A percentile compares a stretch with the other conserved stretches of the same genome.
Evolutionary conservation across 495 filamentous ascomycete genomes (phyloP).

Genomic region (Parathielavia hyrcaniae): DNA sequence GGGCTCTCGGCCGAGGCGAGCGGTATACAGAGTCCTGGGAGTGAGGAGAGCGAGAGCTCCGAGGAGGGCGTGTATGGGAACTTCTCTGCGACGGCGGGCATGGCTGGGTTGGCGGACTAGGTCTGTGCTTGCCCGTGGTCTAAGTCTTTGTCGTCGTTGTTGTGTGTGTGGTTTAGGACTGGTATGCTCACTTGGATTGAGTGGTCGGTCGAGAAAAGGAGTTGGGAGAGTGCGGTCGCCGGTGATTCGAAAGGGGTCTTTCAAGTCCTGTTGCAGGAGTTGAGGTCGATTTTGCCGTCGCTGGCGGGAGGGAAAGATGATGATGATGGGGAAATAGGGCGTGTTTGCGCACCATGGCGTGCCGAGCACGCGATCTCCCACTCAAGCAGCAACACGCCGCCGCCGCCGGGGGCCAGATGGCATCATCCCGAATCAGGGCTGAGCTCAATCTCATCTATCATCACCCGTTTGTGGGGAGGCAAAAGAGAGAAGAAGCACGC

Average conservation of each 20-base stretch:
- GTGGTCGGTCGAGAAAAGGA: background rate
- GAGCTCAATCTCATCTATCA: background rate
- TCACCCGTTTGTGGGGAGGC: background rate
- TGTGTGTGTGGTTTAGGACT: background rate
- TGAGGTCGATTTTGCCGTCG: background rate
- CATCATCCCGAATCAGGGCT: background rate
- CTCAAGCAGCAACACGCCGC: background rate
- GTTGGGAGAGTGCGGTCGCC: background rate
- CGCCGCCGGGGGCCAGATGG: constrained; percentile 4
- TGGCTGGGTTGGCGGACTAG: constrained; percentile 31
- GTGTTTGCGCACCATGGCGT: constrained; percentile 13
- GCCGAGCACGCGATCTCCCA: constrained; percentile 18
- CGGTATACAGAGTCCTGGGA: constrained; percentile 40
- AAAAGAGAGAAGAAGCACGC: background rate
- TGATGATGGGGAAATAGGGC: background rate
- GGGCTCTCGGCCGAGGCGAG: constrained; percentile 39
- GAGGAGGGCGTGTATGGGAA: constrained; percentile 51
- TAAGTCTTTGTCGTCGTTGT: background rate
- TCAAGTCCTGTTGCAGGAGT: background rate
- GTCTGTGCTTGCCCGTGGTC: too few relatives aligned
- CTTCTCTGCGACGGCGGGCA: constrained; percentile 40
- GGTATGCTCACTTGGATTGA: background rate
- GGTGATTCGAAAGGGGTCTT: background rate
- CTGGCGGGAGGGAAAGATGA: background rate
- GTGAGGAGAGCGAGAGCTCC: constrained; percentile 38